Evolutionary conservation across 2,329 filamentous ascomycete genomes (phyloP), one percentile per base, ranked within the genome.

Genomic region (Trichophyton verrucosum): DNA sequence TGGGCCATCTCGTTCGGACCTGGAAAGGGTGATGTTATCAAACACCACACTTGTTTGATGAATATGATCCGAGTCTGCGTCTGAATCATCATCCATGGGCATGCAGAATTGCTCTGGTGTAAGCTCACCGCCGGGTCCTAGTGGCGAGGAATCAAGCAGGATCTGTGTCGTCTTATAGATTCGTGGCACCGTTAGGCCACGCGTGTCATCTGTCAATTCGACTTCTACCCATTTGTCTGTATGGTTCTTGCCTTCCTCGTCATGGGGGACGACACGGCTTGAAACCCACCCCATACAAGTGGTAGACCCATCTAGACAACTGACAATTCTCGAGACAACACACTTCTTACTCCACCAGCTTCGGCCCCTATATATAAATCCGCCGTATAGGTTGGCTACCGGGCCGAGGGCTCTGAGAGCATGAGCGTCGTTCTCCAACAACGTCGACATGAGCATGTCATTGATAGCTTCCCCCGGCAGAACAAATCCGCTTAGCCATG

Each of bases 301-400:
- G 40, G 71, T 70, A 4, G 76, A 74, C 13, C 73, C 76, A 6
- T 74, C 68, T 30, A 75, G 59, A 47, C 77, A 74, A 38, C 77
- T 77, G 30, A 84, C 62, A 0, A 84, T 79, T 30, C 80, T 75
- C 0, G 78, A 80, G n/a, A 82, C 74, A 36, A 83, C 73, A 44
- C 77, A 81, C 49, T 72, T 73, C 66, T 82, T 82, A 66, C 80
- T 82, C 81, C 81, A 84, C 75, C 78, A 84, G 55, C 76, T 79
- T 38, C 73, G 73, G 2, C 71, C 74, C 6, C 71, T 65, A 62
- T 80, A 81, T 27, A 80, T 67, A 62, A 84, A 82, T 1, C 81
- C 82, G 20, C 81, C 79, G 59, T 81, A 78, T 0, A 83, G 70
- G 64, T 81, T 80, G 0, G 77, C 79, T 6, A 74, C 72, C 11